phyloP scores from a whole-genome alignment of 2,329 filamentous ascomycete species.

The Neopestalotiopsis clavispora region DNA sequence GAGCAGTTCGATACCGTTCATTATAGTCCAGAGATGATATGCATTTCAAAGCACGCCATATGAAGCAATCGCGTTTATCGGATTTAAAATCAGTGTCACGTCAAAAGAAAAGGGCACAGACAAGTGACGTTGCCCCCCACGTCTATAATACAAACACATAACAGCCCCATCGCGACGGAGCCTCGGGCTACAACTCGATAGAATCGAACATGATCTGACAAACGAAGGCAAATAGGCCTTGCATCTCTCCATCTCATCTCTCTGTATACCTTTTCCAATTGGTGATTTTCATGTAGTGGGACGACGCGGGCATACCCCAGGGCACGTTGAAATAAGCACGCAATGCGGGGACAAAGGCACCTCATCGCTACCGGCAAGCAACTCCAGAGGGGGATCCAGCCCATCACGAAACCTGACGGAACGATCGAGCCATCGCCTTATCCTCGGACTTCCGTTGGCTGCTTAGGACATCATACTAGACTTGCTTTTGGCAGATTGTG shows the following conservation, averaged over 20 bases:
- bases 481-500: neutral
- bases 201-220: neutral
- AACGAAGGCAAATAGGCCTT: neutral
- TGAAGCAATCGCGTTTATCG: neutral
- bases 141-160: neutral
- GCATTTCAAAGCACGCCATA: neutral
- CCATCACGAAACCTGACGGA: neutral
- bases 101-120: neutral
- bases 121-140: neutral
- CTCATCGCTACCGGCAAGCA: constrained; percentile 7
- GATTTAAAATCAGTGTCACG: neutral
- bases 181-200: neutral
- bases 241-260: neutral
- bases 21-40: neutral
- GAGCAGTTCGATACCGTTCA: neutral
- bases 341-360: constrained; percentile 16
- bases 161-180: neutral
- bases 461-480: neutral
- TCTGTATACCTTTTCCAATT: neutral
- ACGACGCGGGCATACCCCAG: neutral
- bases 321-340: constrained; percentile 13
- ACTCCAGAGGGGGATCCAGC: neutral
- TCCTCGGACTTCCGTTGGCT: neutral
- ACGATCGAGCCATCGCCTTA: neutral
- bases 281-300: neutral